Base-by-base conservation (phyloP, 345 rosid species). In the Citrus maxima region DNA sequence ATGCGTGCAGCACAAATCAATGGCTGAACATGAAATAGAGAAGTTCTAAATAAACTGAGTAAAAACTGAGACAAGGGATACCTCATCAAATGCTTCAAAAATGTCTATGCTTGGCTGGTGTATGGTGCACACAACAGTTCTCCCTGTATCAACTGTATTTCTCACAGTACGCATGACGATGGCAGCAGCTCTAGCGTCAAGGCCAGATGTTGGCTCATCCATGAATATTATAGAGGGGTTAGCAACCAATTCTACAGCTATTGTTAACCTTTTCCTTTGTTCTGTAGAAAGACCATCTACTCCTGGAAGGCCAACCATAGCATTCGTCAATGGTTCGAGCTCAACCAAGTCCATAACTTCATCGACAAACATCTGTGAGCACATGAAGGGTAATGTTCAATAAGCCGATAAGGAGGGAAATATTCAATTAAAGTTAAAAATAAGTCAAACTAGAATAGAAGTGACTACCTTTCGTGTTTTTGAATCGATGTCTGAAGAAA, bases 151-250 rank as follows among this genome's bases (percentile, higher is more conserved):
- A 42, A 89, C 98, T 0, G 98, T 95, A 73, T 95, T 93, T 79
- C 98, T 92, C 38, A 95, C 97, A 2, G 98, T 90, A 4, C 98
- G 93, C 97, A 95, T 93, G 73, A 95, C 98, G 75, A 95, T 92
- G 16, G 98, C 98, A 0, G 98, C 98, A 54, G 97, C 97, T 88
- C 98, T 87, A 24, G 98, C 97, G 85, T 93, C 97, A 72, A 95
- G 97, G 64, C 98, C 98, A 67, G 98, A 90, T 24, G 98, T 93
- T 14, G 98, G 98, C 77, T 94, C 98, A 70, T 94, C 98, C 98
- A 94, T 94, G 88, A 94, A 93, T 81, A 94, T 91, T 67, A 94
- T 93, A 9, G 67, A 63, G 10, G 67, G 67, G 22, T 63, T 63
- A 63, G 67, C 67, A 30, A 63, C 67, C 37, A 63, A 30, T 18